These are phyloP conservation scores for Rhododendron vialii DNA, from an alignment of 148 eudicot genomes.

Conservation along the genomic window DNA sequence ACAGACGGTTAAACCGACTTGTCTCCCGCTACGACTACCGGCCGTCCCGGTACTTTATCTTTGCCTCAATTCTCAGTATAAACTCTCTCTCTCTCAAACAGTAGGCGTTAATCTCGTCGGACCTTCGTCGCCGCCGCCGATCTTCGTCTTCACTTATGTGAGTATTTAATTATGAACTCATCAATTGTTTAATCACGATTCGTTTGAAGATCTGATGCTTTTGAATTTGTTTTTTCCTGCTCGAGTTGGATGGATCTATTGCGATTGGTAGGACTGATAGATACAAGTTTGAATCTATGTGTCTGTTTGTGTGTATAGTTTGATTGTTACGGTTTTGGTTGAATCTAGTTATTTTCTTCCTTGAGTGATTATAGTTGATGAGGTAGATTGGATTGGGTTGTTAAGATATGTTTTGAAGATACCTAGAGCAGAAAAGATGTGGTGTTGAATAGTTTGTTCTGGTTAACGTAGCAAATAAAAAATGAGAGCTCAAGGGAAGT, in stretches of 20 bases:
- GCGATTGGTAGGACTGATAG: neutral
- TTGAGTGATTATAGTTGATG: neutral
- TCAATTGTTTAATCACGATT: neutral
- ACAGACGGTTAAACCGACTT: slow-evolving; percentile 4
- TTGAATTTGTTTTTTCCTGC: neutral
- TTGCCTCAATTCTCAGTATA: neutral
- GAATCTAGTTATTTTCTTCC: neutral
- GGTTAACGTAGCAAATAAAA: neutral
- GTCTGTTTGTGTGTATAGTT: neutral
- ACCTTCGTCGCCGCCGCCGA: slow-evolving; percentile 1
- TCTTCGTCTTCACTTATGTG: neutral
- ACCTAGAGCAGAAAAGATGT: neutral
- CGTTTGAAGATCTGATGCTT: neutral
- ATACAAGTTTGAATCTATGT: neutral
- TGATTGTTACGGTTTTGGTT: neutral
- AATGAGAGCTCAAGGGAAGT: neutral
- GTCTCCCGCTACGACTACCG: neutral
- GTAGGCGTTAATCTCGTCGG: slow-evolving; percentile 2
- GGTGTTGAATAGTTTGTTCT: neutral
- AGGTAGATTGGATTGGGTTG: neutral
- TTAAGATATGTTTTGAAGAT: neutral
- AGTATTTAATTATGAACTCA: neutral
- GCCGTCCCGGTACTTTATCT: slow-evolving; percentile 16
- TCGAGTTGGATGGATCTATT: neutral
- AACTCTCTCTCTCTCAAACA: neutral